Evolutionary conservation across 345 rosid species (phyloP).

Genomic region (Barbarea vulgaris): DNA sequence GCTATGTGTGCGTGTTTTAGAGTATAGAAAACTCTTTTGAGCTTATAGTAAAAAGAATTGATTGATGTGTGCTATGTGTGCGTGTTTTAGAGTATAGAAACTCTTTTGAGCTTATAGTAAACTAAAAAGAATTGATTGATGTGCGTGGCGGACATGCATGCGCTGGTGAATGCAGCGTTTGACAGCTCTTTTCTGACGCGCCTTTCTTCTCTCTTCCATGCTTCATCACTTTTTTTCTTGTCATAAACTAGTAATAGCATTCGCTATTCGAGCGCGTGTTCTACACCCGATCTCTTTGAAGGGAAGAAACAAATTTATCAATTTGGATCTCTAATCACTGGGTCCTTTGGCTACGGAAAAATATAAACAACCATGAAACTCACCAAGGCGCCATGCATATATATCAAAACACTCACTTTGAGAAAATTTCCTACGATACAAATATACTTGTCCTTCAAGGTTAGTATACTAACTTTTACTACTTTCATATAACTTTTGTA

Average conservation of each 20-base stretch:
- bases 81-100: conserved; percentile 16
- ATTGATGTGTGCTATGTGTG: no score
- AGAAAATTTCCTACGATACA: no score
- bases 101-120: neutral
- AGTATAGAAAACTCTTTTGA: no score
- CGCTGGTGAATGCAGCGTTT: conserved; percentile 10
- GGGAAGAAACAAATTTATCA: no score
- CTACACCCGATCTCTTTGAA: neutral
- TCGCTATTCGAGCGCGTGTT: neutral
- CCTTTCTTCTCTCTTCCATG: conserved; percentile 13
- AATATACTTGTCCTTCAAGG: conserved; percentile 99
- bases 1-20: conserved; percentile 14
- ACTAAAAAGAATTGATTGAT: conserved; percentile 6
- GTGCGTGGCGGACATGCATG: conserved; percentile 45
- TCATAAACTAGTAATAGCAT: neutral
- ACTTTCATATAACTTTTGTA: neutral
- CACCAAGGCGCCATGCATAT: no score
- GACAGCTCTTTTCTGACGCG: conserved; percentile 31
- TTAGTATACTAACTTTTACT: conserved; percentile 30
- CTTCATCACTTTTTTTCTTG: conserved; percentile 25
- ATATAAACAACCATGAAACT: no score
- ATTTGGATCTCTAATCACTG: no score
- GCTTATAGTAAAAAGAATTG: no score
- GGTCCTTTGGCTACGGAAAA: no score
- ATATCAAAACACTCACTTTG: no score